Conservation (phyloP, 2,329 filamentous ascomycete genomes). For the Verticillium isaacii region DNA sequence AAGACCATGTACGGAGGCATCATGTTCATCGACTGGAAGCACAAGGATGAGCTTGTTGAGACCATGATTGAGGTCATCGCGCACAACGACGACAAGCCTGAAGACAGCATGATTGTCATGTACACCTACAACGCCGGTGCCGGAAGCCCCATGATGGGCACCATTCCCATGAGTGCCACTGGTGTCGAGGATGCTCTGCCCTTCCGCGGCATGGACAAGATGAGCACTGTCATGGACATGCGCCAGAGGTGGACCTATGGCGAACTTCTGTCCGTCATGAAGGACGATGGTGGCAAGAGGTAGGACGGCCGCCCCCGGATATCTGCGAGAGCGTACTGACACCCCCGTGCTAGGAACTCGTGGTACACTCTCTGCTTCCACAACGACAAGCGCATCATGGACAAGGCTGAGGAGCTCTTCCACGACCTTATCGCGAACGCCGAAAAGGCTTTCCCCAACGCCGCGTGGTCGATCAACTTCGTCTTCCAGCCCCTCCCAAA, state of each 20-base stretch:
- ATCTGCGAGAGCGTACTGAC: not conserved
- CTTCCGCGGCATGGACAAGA: slow-evolving; percentile 2
- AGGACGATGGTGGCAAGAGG: slow-evolving; percentile 3
- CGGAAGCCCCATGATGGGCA: slow-evolving; percentile 1
- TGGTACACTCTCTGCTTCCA: slow-evolving; percentile 6
- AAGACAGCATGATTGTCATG: not conserved
- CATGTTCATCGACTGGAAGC: slow-evolving; percentile 21
- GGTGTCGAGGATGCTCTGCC: slow-evolving; percentile 2
- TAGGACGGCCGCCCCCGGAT: not conserved
- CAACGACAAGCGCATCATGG: not conserved
- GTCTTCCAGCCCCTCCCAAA: slow-evolving; percentile 10
- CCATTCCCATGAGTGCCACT: slow-evolving; percentile 4
- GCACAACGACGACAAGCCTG: not conserved
- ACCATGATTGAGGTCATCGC: not conserved
- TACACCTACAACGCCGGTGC: not conserved
- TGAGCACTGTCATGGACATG: slow-evolving; percentile 3
- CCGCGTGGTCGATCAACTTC: slow-evolving; percentile 11
- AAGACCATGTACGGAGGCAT: slow-evolving; percentile 2
- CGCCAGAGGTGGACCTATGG: slow-evolving; percentile 3
- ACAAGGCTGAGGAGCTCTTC: slow-evolving; percentile 6
- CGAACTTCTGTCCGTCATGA: slow-evolving; percentile 4
- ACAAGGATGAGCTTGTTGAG: slow-evolving; percentile 12
- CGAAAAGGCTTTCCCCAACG: not conserved
- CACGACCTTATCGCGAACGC: not conserved
- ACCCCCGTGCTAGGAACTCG: not conserved